These are phyloP conservation scores for Alternaria arborescens DNA, from an alignment of 2,329 filamentous ascomycete genomes.

Conservation along the genomic window DNA sequence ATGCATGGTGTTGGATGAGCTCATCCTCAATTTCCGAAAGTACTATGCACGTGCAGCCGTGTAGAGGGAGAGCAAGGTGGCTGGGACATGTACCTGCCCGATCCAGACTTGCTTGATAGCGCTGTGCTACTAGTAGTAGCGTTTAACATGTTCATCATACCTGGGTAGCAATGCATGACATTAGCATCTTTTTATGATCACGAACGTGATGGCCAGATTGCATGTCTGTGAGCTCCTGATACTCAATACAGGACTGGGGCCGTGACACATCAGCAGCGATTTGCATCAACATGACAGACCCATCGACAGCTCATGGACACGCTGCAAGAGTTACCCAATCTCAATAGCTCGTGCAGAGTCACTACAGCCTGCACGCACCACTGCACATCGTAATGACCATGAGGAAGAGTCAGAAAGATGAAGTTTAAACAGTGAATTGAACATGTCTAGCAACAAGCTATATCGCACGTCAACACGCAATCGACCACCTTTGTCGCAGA, in stretches of 20 bases:
- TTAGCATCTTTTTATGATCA: neutral
- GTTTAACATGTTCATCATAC: neutral
- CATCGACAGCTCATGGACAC: neutral
- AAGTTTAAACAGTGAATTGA: conserved; percentile 33
- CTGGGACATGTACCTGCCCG: neutral
- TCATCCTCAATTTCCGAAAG: neutral
- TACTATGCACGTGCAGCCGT: neutral
- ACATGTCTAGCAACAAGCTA: conserved; percentile 29
- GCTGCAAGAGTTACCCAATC: neutral
- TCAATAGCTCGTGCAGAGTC: neutral
- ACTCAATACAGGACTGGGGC: neutral
- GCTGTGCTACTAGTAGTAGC: neutral
- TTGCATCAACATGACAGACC: neutral
- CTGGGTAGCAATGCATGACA: neutral
- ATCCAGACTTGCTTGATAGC: neutral
- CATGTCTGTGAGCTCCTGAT: neutral
- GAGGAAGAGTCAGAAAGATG: conserved; percentile 19
- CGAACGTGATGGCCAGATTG: neutral
- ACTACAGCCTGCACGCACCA: neutral
- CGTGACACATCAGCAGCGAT: neutral
- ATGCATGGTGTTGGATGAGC: neutral
- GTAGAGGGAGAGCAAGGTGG: neutral
- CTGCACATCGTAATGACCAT: neutral
- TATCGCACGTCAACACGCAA: conserved; percentile 31
- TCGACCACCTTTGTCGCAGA: conserved; percentile 38